Percentiles rank a stretch among this genome's conserved stretches.
phyloP scores from a whole-genome alignment of 2,329 filamentous ascomycete species.

The Amphichorda felina region DNA sequence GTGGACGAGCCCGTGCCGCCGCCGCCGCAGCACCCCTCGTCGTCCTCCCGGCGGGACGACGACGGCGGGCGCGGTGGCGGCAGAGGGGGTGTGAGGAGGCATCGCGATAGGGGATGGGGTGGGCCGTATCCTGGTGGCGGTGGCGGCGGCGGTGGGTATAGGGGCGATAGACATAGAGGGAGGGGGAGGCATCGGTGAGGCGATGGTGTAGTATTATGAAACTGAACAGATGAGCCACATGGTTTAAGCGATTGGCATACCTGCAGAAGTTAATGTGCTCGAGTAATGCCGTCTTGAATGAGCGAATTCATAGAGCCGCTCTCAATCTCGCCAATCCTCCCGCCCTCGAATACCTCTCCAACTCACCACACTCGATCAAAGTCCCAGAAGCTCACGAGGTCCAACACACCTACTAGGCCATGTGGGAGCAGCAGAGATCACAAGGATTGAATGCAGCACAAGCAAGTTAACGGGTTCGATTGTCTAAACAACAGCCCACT shows the following conservation, averaged over 20 bases:
- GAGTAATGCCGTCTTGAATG: too few relatives aligned
- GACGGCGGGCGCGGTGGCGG: constrained; percentile 7
- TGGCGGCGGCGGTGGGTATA: constrained; percentile 4
- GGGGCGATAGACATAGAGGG: constrained; percentile 3
- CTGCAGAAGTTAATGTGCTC: too few relatives aligned
- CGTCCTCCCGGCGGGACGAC: constrained; percentile 6
- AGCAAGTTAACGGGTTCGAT: neutral
- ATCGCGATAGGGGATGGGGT: constrained; percentile 4
- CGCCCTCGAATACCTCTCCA: too few relatives aligned
- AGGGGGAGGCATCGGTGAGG: neutral
- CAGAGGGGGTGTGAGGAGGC: constrained; percentile 7
- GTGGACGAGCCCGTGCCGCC: constrained; percentile 50
- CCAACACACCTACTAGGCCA: too few relatives aligned
- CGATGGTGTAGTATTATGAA: neutral
- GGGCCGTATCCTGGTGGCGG: constrained; percentile 5
- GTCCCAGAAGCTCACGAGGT: too few relatives aligned
- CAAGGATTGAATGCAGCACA: too few relatives aligned
- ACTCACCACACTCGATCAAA: too few relatives aligned
- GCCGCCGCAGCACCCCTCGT: constrained; percentile 7
- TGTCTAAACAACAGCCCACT: neutral
- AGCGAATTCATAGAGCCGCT: too few relatives aligned
- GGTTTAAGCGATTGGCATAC: too few relatives aligned
- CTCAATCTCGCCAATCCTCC: too few relatives aligned
- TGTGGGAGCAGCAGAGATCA: too few relatives aligned
- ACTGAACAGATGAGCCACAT: neutral